Evolutionary conservation across 148 eudicot species (phyloP).

Genomic region (Vaccinium myrtillus): DNA sequence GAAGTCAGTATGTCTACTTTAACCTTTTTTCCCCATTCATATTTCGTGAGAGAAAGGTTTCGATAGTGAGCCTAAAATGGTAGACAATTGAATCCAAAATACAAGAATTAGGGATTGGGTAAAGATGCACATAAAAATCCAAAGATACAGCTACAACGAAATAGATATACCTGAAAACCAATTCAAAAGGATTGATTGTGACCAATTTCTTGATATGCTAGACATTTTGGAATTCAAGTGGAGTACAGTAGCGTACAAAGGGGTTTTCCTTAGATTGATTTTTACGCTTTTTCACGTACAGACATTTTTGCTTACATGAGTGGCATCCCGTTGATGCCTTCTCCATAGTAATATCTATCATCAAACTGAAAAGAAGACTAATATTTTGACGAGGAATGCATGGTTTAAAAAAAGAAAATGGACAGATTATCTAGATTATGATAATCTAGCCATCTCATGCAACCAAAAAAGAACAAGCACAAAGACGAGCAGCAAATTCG

Average conservation of each 20-base stretch:
- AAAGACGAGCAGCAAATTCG: background rate
- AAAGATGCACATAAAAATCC: background rate
- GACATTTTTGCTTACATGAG: no score
- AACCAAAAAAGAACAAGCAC: background rate
- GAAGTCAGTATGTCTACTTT: background rate
- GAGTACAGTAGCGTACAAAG: no score
- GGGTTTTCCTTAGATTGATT: no score
- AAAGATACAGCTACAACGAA: background rate
- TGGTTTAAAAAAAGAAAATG: background rate
- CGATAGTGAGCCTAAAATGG: background rate
- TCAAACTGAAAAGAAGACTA: background rate
- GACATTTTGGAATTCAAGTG: no score
- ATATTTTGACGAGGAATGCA: background rate
- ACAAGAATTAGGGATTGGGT: background rate
- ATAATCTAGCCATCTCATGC: background rate
- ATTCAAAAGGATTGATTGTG: background rate
- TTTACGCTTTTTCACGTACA: no score
- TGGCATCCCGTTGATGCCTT: no score
- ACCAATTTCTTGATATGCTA: no score
- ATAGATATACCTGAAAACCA: background rate
- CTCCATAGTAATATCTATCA: no score
- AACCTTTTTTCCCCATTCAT: background rate
- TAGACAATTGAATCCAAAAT: background rate
- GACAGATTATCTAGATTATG: background rate
- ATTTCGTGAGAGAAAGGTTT: constrained; percentile 5